Evolutionary conservation across 169 alveolate genomes (phyloP), one percentile per base, ranked within the genome.

Genomic region (Cytauxzoon felis): DNA sequence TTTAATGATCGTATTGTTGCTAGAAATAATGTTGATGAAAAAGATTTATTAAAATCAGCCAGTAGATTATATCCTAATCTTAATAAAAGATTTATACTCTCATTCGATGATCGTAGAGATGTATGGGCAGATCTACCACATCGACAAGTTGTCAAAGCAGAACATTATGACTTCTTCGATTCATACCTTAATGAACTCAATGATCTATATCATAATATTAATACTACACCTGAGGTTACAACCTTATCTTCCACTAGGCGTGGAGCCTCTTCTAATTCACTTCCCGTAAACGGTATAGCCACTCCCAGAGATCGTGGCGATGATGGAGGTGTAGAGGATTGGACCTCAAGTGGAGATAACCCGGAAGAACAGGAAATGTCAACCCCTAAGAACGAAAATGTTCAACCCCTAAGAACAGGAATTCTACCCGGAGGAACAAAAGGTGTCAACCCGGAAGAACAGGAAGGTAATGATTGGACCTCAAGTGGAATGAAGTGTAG

Each of bases 81-180:
- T 41, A 92, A 90, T 42, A 50, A 88, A 26, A 85, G 94, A 38
- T 90, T 88, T 63, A 88, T 92, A 24, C 91, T 92, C 13, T 92
- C 95, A 13, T 89, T 92, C 52, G 96, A 92, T 58, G 96, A 92
- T 50, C 75, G 96, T n/a, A 75, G 88, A 24, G 95, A 92, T 63
- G 94, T 92, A 6, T 92, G 96, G 96, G 85, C 86, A 5, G 94
- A 89, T 47, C 76, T 92, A 18, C 93, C 93, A 5, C 92, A 87
- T 41, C 80, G 86, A 27, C 96, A 92, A 54, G 94, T 92, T 32
- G 90, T 92, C 58, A 91, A 84, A 78, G 96, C 96, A 13, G 94
- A 92, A 72, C 95, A 91, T 42, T 92, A 92, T 82, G 93, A 90
- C 63, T 92, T 89, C 75, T 91, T 92, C 75, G 95, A 81, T 36